These are phyloP conservation scores for Yamadazyma sp. DNA, from an alignment of 1,139 yeast species.

Conservation along the genomic window DNA sequence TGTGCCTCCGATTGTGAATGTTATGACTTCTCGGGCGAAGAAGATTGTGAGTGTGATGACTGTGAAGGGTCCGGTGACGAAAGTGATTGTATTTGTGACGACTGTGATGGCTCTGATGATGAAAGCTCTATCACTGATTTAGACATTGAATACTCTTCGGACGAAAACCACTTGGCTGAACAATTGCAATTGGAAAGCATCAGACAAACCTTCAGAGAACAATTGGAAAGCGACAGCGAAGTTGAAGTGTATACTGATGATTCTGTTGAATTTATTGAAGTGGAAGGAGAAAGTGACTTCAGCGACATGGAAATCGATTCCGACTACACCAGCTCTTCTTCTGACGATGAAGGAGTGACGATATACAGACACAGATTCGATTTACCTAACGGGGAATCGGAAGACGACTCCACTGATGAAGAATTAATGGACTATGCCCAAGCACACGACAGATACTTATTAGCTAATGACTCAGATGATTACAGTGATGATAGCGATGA, in stretches of 20 bases:
- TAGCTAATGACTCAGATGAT: constrained; percentile 36
- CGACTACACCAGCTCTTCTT: constrained; percentile 24
- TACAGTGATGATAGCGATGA: constrained; percentile 27
- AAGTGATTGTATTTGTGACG: constrained; percentile 17
- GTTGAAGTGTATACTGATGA: constrained; percentile 25
- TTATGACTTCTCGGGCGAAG: constrained; percentile 10
- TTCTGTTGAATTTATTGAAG: constrained; percentile 29
- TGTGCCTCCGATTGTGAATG: constrained; percentile 14
- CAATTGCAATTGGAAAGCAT: constrained; percentile 40
- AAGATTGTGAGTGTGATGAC: constrained; percentile 3
- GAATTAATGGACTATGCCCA: constrained; percentile 30
- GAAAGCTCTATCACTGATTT: constrained; percentile 24
- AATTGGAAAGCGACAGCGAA: constrained; percentile 35
- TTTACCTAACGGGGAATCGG: constrained; percentile 36
- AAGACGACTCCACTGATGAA: constrained; percentile 40
- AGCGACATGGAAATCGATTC: constrained; percentile 25
- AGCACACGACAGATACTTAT: constrained; percentile 24
- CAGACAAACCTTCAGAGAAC: constrained; percentile 42
- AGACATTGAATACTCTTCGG: constrained; percentile 32
- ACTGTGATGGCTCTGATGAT: constrained; percentile 18
- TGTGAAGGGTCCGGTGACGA: constrained; percentile 12
- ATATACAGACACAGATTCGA: constrained; percentile 44
- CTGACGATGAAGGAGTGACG: constrained; percentile 44
- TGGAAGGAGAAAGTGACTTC: constrained; percentile 23
- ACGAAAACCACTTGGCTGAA: constrained; percentile 32